Evolutionary conservation across 2,329 filamentous ascomycete genomes (phyloP), one percentile per base, ranked within the genome.

Genomic region (Phialophora tarda): DNA sequence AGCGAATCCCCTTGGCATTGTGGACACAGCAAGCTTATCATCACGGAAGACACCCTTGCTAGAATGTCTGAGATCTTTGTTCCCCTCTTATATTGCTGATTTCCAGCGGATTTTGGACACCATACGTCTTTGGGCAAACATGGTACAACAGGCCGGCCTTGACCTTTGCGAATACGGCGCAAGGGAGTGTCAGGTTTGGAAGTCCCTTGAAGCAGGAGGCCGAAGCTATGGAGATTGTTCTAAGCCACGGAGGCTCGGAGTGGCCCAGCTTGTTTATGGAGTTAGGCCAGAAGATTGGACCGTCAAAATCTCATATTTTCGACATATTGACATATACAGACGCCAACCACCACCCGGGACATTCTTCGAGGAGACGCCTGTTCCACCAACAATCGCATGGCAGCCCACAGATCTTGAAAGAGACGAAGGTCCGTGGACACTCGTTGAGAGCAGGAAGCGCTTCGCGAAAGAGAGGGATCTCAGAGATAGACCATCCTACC

Each of bases 221-320:
- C 28, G 28, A 28, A 28, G 28, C 28, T 28, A 28, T 28, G 28
- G 7, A 5, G 28, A 28, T 3, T 26, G 28, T 1, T 8, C 6
- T 8, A 7, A 30, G 28, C 7, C 4, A 30, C 6, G 4, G 7
- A 1, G 7, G 7, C 7, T 10, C 30, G 8, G 10, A 2, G 30
- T 30, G 10, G 30, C 8, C 7, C 48, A 51, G 30, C 50, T 65
- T 21, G n/a, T 57, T 4, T 65, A 56, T 34, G 63, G 63, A 34
- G 30, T 48, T 6, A 56, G 17, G 53, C 58, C 63, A 11, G 34
- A 48, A 65, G 59, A 65, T 11, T 65, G 63, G 63, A 56, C 48
- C 17, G 6, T 65, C 23, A 26, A 51, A 26, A 30, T 62, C 28
- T 47, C 14, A 21, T 14, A n/a, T n/a, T 30, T 11, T n/a, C 14